Percentiles rank a stretch among this genome's conserved stretches.
Evolutionary conservation across 768 basidiomycete genomes (phyloP).

Genomic region (Steccherinum ochraceum): DNA sequence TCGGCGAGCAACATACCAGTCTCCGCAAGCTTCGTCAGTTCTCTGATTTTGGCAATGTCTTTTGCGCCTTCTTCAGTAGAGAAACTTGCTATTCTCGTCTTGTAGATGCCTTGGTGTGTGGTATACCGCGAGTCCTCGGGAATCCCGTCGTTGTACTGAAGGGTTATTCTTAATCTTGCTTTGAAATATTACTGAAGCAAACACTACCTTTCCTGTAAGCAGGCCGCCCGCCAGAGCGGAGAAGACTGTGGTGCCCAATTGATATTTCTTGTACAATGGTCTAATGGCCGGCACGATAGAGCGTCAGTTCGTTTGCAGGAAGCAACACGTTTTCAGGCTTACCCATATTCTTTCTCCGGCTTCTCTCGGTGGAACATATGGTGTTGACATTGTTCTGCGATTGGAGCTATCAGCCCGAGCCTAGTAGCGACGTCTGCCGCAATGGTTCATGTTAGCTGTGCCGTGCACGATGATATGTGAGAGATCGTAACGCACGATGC

Average conservation of each 20-base stretch:
- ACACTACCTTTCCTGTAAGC: slow-evolving; percentile 65
- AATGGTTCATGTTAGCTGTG: background rate
- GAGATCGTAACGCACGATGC: slow-evolving; percentile 34
- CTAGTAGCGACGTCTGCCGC: slow-evolving; percentile 54
- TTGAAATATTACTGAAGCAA: too few species aligned
- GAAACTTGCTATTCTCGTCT: slow-evolving; percentile 29
- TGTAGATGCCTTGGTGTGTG: slow-evolving; percentile 42
- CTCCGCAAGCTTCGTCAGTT: slow-evolving; percentile 59
- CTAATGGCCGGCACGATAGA: slow-evolving; percentile 25
- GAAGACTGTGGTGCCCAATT: slow-evolving; percentile 63
- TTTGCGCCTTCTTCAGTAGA: slow-evolving; percentile 43
- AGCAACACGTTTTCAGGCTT: slow-evolving; percentile 11
- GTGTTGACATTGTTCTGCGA: slow-evolving; percentile 73
- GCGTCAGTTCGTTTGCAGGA: background rate
- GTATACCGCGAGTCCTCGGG: slow-evolving; percentile 69
- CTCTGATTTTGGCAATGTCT: slow-evolving; percentile 64
- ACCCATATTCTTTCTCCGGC: slow-evolving; percentile 75
- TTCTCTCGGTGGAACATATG: slow-evolving; percentile 74
- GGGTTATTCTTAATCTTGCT: too few species aligned
- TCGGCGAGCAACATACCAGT: slow-evolving; percentile 26
- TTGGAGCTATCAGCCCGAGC: slow-evolving; percentile 61
- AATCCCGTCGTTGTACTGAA: slow-evolving; percentile 66
- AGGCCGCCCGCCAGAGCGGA: slow-evolving; percentile 67
- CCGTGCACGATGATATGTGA: background rate
- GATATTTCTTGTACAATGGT: slow-evolving; percentile 59